phyloP scores from a whole-genome alignment of 768 basidiomycete genomes.

The Kwoniella mangroviensis region DNA sequence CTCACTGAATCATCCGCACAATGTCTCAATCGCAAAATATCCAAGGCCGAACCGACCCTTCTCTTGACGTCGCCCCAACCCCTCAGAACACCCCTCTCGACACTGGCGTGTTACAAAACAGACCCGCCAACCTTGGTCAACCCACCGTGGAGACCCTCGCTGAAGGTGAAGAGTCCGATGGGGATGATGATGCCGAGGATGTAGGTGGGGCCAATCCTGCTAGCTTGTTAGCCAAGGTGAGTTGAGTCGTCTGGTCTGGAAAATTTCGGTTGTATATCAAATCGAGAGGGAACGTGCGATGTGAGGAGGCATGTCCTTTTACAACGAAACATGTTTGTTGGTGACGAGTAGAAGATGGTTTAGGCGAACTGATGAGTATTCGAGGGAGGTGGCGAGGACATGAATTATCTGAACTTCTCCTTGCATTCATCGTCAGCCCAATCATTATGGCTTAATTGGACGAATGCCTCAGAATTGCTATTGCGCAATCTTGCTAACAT shows the following conservation, averaged over 20 bases:
- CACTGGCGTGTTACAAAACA: constrained; percentile 70
- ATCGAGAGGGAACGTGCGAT: constrained; percentile 9
- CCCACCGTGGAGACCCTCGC: constrained; percentile 62
- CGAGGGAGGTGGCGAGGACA: not conserved
- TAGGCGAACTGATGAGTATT: no score
- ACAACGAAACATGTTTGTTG: no score
- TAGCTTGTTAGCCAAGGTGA: constrained; percentile 56
- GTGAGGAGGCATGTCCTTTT: not conserved
- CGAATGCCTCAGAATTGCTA: not conserved
- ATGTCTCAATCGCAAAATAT: constrained; percentile 55
- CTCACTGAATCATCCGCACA: not conserved
- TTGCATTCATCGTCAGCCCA: not conserved
- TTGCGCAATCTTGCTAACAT: not conserved
- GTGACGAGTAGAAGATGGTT: no score
- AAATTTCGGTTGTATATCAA: not conserved
- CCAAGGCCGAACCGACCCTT: constrained; percentile 39
- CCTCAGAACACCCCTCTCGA: constrained; percentile 89
- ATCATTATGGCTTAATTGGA: not conserved
- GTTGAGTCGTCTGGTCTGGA: constrained; percentile 31
- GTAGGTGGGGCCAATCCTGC: constrained; percentile 60
- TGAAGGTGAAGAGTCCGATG: constrained; percentile 79
- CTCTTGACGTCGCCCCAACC: constrained; percentile 70
- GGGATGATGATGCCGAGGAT: constrained; percentile 76
- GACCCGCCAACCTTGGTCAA: constrained; percentile 73
- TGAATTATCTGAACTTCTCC: not conserved